Conservation (phyloP, 2,329 filamentous ascomycete species). For the Didymella exigua region DNA sequence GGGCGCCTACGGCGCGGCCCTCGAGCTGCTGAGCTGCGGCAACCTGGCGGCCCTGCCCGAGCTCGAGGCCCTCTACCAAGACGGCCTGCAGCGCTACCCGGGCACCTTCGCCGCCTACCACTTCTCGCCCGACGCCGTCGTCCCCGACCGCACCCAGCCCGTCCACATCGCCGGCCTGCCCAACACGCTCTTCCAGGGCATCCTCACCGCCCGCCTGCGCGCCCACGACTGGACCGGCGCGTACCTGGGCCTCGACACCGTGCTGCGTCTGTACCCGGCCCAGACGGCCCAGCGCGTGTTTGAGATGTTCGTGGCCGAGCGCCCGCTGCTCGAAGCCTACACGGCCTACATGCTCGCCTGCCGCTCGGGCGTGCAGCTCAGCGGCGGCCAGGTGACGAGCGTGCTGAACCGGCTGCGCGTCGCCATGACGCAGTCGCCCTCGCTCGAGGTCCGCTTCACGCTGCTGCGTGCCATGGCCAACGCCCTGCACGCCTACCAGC, state of each 20-base stretch:
- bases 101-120: slow-evolving; percentile 56
- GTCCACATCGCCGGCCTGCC: slow-evolving; percentile 46
- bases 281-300: slow-evolving; percentile 51
- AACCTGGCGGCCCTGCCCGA: slow-evolving; percentile 47
- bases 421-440: slow-evolving; percentile 20
- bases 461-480: slow-evolving; percentile 50
- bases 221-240: slow-evolving; percentile 54
- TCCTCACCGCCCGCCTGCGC: slow-evolving; percentile 54
- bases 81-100: slow-evolving; percentile 55
- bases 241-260: slow-evolving; percentile 58
- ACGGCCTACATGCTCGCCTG: slow-evolving; percentile 56
- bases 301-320: slow-evolving; percentile 52
- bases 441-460: slow-evolving; percentile 30
- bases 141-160: slow-evolving; percentile 50
- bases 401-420: slow-evolving; percentile 43
- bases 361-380: slow-evolving; percentile 49
- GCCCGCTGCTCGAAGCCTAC: slow-evolving; percentile 55
- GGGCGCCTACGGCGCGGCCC: slow-evolving; percentile 56
- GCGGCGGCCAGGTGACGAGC: slow-evolving; percentile 37
- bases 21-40: slow-evolving; percentile 55
- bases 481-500: slow-evolving; percentile 50
- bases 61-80: slow-evolving; percentile 53
- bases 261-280: slow-evolving; percentile 54
- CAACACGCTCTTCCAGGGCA: slow-evolving; percentile 54
- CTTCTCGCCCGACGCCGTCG: slow-evolving; percentile 54